A percentile compares a stretch with the other conserved stretches of the same genome.
Conservation (phyloP, 345 rosid species). For the Hibiscus mutabilis region DNA sequence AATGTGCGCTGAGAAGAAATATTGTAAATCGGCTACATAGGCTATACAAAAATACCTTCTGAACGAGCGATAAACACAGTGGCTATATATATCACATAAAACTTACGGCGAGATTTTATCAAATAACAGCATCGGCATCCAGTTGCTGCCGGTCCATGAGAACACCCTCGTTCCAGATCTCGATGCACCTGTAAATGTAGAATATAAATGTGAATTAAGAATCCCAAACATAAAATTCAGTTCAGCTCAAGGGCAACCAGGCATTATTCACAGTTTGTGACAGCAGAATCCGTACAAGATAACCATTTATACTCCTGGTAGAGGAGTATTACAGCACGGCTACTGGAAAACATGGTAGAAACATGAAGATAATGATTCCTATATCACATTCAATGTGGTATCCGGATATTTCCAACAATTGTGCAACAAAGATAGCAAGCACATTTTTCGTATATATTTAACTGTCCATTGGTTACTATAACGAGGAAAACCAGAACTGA, state of each 20-base stretch:
- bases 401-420: background rate
- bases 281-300: background rate
- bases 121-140: conserved; percentile 26
- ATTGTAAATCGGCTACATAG: background rate
- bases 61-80: background rate
- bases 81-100: conserved; percentile 3
- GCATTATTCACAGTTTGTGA: background rate
- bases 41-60: background rate
- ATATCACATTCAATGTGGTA: background rate
- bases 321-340: background rate
- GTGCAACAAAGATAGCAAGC: background rate
- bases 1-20: background rate
- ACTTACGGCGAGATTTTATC: background rate
- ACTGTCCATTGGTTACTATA: background rate
- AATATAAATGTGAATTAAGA: background rate
- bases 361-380: background rate
- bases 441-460: background rate
- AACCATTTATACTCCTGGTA: background rate
- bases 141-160: conserved; percentile 45
- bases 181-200: conserved; percentile 41
- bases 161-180: conserved; percentile 76
- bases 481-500: background rate
- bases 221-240: background rate
- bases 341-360: background rate
- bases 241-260: background rate